Base-by-base conservation (phyloP, 1,284 basidiomycete genomes). In the Athelia psychrophila region DNA sequence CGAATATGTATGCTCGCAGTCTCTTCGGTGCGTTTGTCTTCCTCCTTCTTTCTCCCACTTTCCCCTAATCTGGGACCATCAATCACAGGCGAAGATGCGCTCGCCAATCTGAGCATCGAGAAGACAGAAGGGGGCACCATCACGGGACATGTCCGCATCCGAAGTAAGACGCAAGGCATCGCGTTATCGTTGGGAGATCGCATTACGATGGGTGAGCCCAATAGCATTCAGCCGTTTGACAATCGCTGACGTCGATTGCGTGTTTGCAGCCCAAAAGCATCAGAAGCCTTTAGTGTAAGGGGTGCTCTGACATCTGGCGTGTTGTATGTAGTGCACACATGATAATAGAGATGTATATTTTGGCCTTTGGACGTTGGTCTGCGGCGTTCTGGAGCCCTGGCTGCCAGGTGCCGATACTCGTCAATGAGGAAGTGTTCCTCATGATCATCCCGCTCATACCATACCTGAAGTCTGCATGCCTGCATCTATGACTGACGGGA, bases 91-190 rank as follows among this genome's bases (percentile, higher is more conserved):
- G 97, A 99, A 72, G 97, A 99, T 64, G 97, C 96, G 0, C 73
- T 99, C 32, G 96, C 97, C 42, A 99, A 99, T 69, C 71, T 98
- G 57, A 95, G 91, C 60, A 88, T 99, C 57, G 97, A 99, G 67
- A 83, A 91, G 63, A 87, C 91, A 38, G 91, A 94, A 51, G 75
- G 73, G 13, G 93, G 93, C 1, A 80, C 78, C 4, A 88, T 97
- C 60, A 87, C 87, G 23, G 94, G 94, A 0, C 94, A 96, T 70
- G 93, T 96, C 20, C 83, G 94, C 49, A 97, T 96, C 64, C 83
- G 94, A 53, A 93, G 90, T 65, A 97, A 96, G 75, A 95, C 93
- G 30, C 93, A 96, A 67, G 94, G 94, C 46, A 98, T 98, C 58
- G 96, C 96, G 3, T 76, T 98, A 56, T 94, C 91, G 30, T 71